Evolutionary conservation across 768 basidiomycete species (phyloP), one percentile per base, ranked within the genome.

Genomic region (Candolleomyces efflorescens): DNA sequence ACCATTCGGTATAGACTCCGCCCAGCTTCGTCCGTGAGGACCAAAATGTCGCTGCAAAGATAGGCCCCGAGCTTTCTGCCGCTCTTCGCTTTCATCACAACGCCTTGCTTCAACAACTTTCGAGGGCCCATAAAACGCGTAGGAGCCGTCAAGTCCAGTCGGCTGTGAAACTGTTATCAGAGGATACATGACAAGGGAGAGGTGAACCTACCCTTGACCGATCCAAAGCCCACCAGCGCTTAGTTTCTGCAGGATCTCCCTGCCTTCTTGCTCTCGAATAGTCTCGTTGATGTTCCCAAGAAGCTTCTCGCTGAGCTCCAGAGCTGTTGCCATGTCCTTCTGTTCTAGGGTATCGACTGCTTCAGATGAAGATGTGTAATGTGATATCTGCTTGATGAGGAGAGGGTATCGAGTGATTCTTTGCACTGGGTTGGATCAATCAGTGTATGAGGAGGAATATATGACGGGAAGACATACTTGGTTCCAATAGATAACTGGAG

Each of bases 361-460:
- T 6, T 82, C 75, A 23, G 83, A 82, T 1, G 75, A 71, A 27
- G 88, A 85, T 2, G 93, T 94, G 67, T 94, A 91, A 20, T 86
- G 81, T 23, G 92, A 68, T 61, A 97, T 90, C 82, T 90, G 65
- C 54, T 86, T 85, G 62, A 98, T 86, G 32, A 98, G 78, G 0
- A 99, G 77, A 0, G 96, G 96, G 67, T 98, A 99, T 56, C 93
- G 81, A 0, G 96, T 97, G 56, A 98, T 86, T 9, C 96, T 86
- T 84, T 97, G 94, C 94, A 95, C 92, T 94, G 59, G 18, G 58
- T 39, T 63, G 50, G 43, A 52, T 32, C 37, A 43, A 15, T 27
- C 37, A 15, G 51, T 41, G 41, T 43, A 24, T 15, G 18, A 10
- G 2, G 5, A 64, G 43, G 10, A 47, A n/a, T 26, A 18, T 39